Base-by-base conservation (phyloP, 352 stramenopile species). In the Phytopythium ostracodes region DNA sequence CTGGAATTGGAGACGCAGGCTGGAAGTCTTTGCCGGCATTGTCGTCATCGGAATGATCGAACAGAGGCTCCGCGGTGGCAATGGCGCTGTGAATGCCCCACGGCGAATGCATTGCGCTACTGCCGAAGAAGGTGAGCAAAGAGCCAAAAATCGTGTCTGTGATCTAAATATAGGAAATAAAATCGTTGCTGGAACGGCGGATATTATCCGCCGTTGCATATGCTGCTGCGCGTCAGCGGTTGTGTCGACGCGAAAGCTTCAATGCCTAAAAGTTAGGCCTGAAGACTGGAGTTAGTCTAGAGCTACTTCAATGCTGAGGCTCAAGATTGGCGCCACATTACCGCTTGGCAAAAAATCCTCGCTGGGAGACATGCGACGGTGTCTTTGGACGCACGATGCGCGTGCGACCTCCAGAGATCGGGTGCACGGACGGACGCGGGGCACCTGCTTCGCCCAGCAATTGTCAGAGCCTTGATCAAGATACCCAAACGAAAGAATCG, bases 361-460 rank as follows among this genome's bases (percentile, higher is more conserved):
- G 70, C 51, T 92, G 84, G 33, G 81, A 78, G 10, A 73, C 58
- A 62, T 91, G 81, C 4, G 89, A 33, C n/a, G 84, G 84, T 2
- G 81, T 92, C 60, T 91, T 92, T 18, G 81, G 84, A 50, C 81
- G 76, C 57, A 89, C 49, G 11, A 91, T 84, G 4, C 79, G 77
- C 56, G 73, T 77, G 64, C 79, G 76, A 52, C 69, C 55, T 11
- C 56, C 68, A 15, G 71, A 67, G 0, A 91, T 64, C 36, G 71
- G 65, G 44, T 88, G 80, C 31, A 85, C 55, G 1, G 67, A 49
- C 31, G 75, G 63, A 18, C 76, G 76, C 29, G 62, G 66, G 17
- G 67, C 42, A 9, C 46, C 64, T 62, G 62, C 67, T 75, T 36
- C 25, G 11, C 43, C 33, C 20, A 51, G 18, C 17, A 27, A 2